Base-by-base conservation (phyloP, 83 land plant genomes). In the Picea mariana region DNA sequence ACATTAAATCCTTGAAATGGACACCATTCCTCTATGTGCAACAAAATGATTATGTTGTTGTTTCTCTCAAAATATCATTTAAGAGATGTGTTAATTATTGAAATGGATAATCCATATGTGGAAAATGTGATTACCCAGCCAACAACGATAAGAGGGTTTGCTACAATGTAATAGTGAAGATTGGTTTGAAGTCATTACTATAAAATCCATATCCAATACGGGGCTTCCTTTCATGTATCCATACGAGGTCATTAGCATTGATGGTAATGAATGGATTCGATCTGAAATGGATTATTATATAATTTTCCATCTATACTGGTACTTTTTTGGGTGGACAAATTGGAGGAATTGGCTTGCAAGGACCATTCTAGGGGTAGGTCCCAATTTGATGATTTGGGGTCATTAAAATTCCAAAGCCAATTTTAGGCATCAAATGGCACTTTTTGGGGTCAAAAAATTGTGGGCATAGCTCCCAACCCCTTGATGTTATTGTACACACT, bases 1-100 rank as follows among this genome's bases (percentile, higher is more conserved):
- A 94, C 44, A 65, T 96, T 2, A 89, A 88, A 68, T 85, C 93
- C 40, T 96, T 64, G 65, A 80, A 93, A 18, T 94, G 92, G 95
- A 91, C 93, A 13, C 95, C 98, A 63, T 93, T 94, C 80, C 81
- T 96, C 31, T 97, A 95, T 60, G 89, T 94, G 80, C 87, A 88
- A 75, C 81, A 77, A 49, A 92, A 94, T 63, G 94, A 93, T 86
- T 90, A 92, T 93, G 73, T 78, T 96, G 58, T 77, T 94, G 86
- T 82, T 94, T 63, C 95, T 94, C 20, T 93, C 99, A 64, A 96
- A 95, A 60, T 96, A 95, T 72, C 87, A 96, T 62, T 68, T 93
- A 82, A 87, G 99, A 63, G 95, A 90, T 84, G 91, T 96, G 9
- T 96, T 96, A 42, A 85, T 96, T 20, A 86, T 96, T 38, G 89